phyloP scores from a whole-genome alignment of 495 filamentous ascomycete genomes.

The Opeltia flavorubescens region DNA sequence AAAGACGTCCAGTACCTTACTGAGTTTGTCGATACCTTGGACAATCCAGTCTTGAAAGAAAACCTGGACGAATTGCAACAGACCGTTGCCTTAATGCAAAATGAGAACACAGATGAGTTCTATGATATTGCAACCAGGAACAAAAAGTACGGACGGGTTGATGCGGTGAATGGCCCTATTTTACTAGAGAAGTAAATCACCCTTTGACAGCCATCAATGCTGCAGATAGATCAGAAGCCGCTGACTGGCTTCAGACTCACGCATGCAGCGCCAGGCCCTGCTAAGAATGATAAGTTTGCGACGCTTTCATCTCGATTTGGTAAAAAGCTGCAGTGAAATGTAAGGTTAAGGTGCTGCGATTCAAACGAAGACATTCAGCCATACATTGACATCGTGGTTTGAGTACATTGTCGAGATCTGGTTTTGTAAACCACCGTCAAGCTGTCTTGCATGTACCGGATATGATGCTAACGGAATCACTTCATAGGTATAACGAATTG shows the following conservation, averaged over 20 bases:
- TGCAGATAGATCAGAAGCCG: not conserved
- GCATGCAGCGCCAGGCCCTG: constrained; percentile 43
- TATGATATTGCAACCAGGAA: constrained; percentile 78
- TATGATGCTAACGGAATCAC: no score
- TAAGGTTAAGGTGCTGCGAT: no score
- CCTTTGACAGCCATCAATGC: not conserved
- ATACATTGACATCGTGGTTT: no score
- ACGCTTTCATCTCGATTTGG: constrained; percentile 61
- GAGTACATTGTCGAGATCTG: no score
- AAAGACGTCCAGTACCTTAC: constrained; percentile 72
- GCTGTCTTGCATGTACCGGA: no score
- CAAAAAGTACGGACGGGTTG: constrained; percentile 87
- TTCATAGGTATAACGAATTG: no score
- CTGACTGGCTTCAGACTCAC: constrained; percentile 45
- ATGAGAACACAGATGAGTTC: constrained; percentile 84
- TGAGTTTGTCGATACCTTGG: constrained; percentile 70
- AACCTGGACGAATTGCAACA: constrained; percentile 89
- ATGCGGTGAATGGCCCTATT: constrained; percentile 70
- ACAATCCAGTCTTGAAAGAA: constrained; percentile 64
- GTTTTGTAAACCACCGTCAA: no score
- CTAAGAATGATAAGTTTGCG: constrained; percentile 45
- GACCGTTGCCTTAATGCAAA: constrained; percentile 73
- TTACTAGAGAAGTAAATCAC: constrained; percentile 70
- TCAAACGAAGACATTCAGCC: no score
- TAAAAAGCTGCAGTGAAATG: no score